Evolutionary conservation across 2,329 filamentous ascomycete genomes (phyloP).

Genomic region (Arthrobotrys iridis): DNA sequence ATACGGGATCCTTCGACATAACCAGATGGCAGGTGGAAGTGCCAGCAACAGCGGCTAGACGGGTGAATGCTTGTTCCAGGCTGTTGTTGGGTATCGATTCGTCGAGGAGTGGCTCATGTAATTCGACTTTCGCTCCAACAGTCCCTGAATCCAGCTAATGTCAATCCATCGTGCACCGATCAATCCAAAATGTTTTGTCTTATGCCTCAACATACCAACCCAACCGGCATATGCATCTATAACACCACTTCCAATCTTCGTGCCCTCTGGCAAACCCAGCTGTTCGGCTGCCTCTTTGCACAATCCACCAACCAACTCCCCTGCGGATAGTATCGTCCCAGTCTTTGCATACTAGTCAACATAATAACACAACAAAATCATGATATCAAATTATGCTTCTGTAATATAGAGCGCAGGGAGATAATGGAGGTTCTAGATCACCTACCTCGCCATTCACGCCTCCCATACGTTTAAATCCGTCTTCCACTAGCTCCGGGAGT

Average conservation of each 20-base stretch:
- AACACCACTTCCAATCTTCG: slow-evolving; percentile 93
- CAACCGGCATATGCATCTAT: slow-evolving; percentile 99
- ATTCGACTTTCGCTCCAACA: slow-evolving; percentile 92
- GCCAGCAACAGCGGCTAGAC: slow-evolving; percentile 91
- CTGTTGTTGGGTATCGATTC: slow-evolving; percentile 78
- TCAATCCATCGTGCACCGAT: not conserved
- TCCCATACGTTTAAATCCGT: slow-evolving; percentile 92
- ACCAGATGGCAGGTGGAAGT: slow-evolving; percentile 97
- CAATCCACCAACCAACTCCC: slow-evolving; percentile 85
- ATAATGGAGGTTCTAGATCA: slow-evolving; percentile 62
- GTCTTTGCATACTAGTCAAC: slow-evolving; percentile 70
- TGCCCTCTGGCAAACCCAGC: slow-evolving; percentile 83
- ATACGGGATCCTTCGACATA: slow-evolving; percentile 92
- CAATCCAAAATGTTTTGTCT: not conserved
- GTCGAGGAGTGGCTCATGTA: slow-evolving; percentile 74
- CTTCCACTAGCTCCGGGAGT: slow-evolving; percentile 81
- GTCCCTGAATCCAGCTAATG: slow-evolving; percentile 67
- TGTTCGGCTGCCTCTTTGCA: slow-evolving; percentile 84
- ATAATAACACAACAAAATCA: slow-evolving; percentile 42
- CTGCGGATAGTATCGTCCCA: slow-evolving; percentile 87
- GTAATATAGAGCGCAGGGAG: slow-evolving; percentile 41
- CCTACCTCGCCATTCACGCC: slow-evolving; percentile 94
- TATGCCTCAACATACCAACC: slow-evolving; percentile 69
- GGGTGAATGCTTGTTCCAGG: slow-evolving; percentile 89
- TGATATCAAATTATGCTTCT: slow-evolving; percentile 45